A percentile compares a stretch with the other conserved stretches of the same genome.
phyloP scores from a whole-genome alignment of 1,284 basidiomycete genomes.

The Trichosporon asahii region DNA sequence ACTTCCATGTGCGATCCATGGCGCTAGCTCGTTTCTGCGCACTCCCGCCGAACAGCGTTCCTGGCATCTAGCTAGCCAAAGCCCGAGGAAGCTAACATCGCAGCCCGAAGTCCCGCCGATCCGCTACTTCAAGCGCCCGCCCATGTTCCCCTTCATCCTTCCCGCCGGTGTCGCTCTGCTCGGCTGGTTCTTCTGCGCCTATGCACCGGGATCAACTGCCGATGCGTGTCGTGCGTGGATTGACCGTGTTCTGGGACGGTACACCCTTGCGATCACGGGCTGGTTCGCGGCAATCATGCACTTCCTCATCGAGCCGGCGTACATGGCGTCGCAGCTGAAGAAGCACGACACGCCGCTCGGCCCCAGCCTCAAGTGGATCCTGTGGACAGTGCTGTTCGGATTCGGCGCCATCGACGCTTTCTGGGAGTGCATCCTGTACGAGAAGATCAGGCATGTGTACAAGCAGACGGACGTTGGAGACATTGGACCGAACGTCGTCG shows the following conservation, averaged over 20 bases:
- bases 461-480: constrained; percentile 38
- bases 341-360: constrained; percentile 21
- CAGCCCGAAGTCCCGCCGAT: constrained; percentile 25
- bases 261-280: constrained; percentile 10
- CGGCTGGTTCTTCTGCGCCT: constrained; percentile 27
- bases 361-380: constrained; percentile 33
- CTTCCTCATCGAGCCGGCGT: constrained; percentile 25
- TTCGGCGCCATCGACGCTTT: constrained; percentile 38
- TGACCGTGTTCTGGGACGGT: neutral
- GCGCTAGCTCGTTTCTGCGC: neutral
- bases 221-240: constrained; percentile 26
- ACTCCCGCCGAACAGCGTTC: too few relatives aligned
- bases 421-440: constrained; percentile 38
- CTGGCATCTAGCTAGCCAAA: too few relatives aligned
- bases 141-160: constrained; percentile 28
- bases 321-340: constrained; percentile 16
- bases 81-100: neutral
- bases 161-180: constrained; percentile 25
- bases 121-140: constrained; percentile 33
- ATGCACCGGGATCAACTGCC: constrained; percentile 27
- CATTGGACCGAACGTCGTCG: constrained; percentile 20
- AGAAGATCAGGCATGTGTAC: constrained; percentile 34
- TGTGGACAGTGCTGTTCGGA: constrained; percentile 32
- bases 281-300: constrained; percentile 17
- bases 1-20: neutral